Conservation (phyloP, 768 basidiomycete species). For the Psilocybe cyanescens region DNA sequence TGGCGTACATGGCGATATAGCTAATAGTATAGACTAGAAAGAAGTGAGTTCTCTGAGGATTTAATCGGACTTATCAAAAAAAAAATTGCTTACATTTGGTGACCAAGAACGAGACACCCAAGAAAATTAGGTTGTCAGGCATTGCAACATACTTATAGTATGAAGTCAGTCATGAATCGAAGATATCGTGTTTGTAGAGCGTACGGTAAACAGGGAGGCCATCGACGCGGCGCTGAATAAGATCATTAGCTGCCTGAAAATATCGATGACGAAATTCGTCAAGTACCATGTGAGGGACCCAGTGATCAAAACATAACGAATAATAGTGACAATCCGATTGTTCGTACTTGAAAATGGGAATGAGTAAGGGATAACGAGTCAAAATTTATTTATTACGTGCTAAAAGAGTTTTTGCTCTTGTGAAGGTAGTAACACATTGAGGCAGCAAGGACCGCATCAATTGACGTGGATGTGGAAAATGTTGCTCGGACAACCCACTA, state of each 20-base stretch:
- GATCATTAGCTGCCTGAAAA: background rate
- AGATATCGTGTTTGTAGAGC: constrained; percentile 8
- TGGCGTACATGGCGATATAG: constrained; percentile 14
- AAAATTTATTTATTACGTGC: constrained; percentile 14
- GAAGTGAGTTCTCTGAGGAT: background rate
- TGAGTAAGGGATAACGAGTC: background rate
- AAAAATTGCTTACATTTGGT: constrained; percentile 38
- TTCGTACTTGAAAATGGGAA: constrained; percentile 25
- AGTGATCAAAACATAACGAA: constrained; percentile 36
- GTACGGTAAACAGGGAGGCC: constrained; percentile 40
- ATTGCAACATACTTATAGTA: constrained; percentile 25
- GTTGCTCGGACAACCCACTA: constrained; percentile 46
- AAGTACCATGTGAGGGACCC: constrained; percentile 38
- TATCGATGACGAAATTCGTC: background rate
- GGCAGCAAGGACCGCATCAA: constrained; percentile 40
- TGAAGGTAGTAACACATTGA: constrained; percentile 34
- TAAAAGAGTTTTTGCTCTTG: constrained; percentile 25
- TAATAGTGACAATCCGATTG: constrained; percentile 32
- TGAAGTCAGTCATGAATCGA: constrained; percentile 29
- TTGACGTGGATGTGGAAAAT: constrained; percentile 40
- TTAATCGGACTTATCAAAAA: background rate
- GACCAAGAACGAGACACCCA: constrained; percentile 43
- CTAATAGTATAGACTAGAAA: constrained; percentile 14
- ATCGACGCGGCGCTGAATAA: constrained; percentile 43
- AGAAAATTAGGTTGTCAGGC: constrained; percentile 40